phyloP scores from a whole-genome alignment of 2,329 filamentous ascomycete species.

The Aspergillus fructus region DNA sequence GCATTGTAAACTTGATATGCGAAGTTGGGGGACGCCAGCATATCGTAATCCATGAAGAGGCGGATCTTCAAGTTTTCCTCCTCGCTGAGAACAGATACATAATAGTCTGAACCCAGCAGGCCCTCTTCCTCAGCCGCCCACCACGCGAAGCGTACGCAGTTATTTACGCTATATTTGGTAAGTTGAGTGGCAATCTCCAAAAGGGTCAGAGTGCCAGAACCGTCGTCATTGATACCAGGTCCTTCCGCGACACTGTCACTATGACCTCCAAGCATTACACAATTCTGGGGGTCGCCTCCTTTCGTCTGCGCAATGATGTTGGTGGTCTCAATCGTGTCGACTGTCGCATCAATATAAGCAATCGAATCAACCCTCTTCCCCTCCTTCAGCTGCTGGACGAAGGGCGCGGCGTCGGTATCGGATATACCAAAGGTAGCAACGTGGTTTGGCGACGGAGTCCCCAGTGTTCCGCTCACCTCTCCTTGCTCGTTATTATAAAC shows the following conservation, averaged over 20 bases:
- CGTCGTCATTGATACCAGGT: conserved; percentile 76
- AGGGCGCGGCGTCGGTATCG: conserved; percentile 58
- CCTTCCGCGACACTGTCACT: conserved; percentile 60
- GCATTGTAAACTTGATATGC: conserved; percentile 56
- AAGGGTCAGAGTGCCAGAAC: conserved; percentile 62
- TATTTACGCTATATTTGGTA: conserved; percentile 70
- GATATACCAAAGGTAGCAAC: conserved; percentile 66
- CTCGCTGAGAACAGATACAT: conserved; percentile 49
- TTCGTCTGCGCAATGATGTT: conserved; percentile 62
- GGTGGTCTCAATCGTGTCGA: conserved; percentile 49
- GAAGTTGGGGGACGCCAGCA: conserved; percentile 64
- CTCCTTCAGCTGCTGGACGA: conserved; percentile 55
- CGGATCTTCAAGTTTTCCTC: conserved; percentile 58
- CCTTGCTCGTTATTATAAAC: conserved; percentile 72
- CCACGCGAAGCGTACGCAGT: conserved; percentile 66
- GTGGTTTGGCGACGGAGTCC: conserved; percentile 54
- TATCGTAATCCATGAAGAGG: conserved; percentile 70
- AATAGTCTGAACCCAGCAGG: conserved; percentile 59
- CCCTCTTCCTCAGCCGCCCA: conserved; percentile 65
- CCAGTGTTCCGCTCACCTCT: conserved; percentile 66
- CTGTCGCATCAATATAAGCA: conserved; percentile 45
- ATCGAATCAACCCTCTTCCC: conserved; percentile 40
- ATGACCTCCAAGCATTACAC: conserved; percentile 60
- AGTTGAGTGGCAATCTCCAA: conserved; percentile 61
- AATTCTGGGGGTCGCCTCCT: conserved; percentile 57